Evolutionary conservation across 176 grass and related monocot genomes (phyloP), one percentile per base, ranked within the genome.

Genomic region (Puya raimondii): DNA sequence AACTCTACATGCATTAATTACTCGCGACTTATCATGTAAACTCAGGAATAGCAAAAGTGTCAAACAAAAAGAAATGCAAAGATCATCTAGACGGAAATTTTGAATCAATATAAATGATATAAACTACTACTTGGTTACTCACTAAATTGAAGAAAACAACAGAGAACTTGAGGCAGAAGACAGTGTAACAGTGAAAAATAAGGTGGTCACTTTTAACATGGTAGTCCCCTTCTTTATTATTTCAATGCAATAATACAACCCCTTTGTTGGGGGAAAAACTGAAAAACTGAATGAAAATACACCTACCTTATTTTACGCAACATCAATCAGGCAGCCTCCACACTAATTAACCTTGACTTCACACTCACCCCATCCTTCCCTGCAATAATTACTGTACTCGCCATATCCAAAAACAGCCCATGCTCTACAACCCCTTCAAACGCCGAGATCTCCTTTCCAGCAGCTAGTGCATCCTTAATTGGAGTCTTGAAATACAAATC

Each of bases 401-500:
- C 74, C 94, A 99, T 99, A 80, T 93, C 81, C 89, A 99, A 75
- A 78, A 99, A 99, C 64, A 99, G 23, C 0, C 94, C 94, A 70
- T 99, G 94, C 22, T 93, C 94, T 23, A 99, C 94, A 77, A 99
- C 89, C 57, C 94, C 94, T 84, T 93, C 89, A 2, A 99, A 68
- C 23, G 74, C 59, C 9, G 89, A 85, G 56, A 99, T 99, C 70
- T 90, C 87, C 63, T 70, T 81, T 14, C 94, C 94, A 10, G 94
- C 89, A 0, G 82, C 82, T 51, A 80, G 42, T 3, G 89, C 89
- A 73, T 99, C 94, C 72, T 78, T 99, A 58, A 99, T 93, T 8
- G 94, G 94, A 0, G 94, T 93, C 69, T 81, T 79, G 82, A 93
- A 99, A 79, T 99, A 99, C 48, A 99, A 76, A 81, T 99, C 94